These are phyloP conservation scores for Lycium ferocissimum DNA, from an alignment of 257 asterid species.

Conservation along the genomic window DNA sequence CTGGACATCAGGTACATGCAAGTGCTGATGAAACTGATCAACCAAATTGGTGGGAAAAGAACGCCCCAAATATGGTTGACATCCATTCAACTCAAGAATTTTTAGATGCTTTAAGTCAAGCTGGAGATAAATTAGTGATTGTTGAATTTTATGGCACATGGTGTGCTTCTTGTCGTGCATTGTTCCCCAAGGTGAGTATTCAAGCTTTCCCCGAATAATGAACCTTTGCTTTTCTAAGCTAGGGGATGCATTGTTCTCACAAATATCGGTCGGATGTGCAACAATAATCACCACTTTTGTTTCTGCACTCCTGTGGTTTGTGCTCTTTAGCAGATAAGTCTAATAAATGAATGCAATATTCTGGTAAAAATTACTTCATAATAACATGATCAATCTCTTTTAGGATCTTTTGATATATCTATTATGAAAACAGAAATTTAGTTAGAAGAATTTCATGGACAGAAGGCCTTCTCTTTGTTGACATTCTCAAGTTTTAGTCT, in stretches of 20 bases:
- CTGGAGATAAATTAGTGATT: constrained; percentile 53
- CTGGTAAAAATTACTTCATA: background rate
- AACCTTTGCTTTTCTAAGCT: background rate
- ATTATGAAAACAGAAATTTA: background rate
- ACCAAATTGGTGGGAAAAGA: constrained; percentile 64
- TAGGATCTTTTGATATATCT: background rate
- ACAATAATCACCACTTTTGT: background rate
- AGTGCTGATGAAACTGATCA: constrained; percentile 46
- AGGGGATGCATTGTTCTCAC: background rate
- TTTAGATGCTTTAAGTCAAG: constrained; percentile 49
- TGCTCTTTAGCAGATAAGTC: background rate
- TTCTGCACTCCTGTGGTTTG: background rate
- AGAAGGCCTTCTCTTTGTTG: background rate
- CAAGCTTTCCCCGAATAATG: background rate
- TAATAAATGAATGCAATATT: background rate
- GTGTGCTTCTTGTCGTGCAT: constrained; percentile 66
- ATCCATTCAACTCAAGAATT: constrained; percentile 53
- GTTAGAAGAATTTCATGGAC: background rate
- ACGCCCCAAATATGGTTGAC: constrained; percentile 53
- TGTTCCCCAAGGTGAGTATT: constrained; percentile 53
- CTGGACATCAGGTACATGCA: constrained; percentile 45
- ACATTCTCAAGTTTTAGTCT: background rate
- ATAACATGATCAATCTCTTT: background rate
- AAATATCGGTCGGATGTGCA: background rate
- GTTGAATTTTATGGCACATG: constrained; percentile 59